A percentile compares a stretch with the other conserved stretches of the same genome.
These are phyloP conservation scores for Wickerhamomyces rabaulensis DNA, from an alignment of 805 yeast genomes.

Conservation along the genomic window DNA sequence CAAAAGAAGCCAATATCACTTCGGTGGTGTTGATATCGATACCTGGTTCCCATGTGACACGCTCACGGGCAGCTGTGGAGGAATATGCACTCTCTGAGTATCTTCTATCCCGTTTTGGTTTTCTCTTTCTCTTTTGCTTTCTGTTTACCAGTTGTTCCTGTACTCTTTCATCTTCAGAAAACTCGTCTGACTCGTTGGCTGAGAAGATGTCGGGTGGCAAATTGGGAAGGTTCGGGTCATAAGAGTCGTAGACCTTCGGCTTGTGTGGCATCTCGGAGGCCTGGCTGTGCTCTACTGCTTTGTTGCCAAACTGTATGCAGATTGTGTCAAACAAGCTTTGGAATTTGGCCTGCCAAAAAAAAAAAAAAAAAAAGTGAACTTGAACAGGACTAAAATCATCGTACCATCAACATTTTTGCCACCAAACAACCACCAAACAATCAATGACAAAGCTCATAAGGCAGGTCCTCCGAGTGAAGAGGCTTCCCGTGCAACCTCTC, in stretches of 20 bases:
- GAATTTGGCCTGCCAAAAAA: no score
- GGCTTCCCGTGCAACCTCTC: not conserved
- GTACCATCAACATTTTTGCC: no score
- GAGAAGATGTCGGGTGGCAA: constrained; percentile 26
- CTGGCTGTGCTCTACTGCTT: no score
- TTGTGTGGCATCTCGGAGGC: not conserved
- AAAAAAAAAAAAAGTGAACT: no score
- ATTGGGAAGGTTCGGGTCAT: constrained; percentile 36
- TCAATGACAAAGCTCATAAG: not conserved
- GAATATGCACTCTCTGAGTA: constrained; percentile 34
- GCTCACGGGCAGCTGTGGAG: constrained; percentile 29
- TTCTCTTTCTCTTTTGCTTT: constrained; percentile 6
- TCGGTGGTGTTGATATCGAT: constrained; percentile 45
- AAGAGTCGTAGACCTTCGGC: constrained; percentile 30
- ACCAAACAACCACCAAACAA: not conserved
- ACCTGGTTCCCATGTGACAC: constrained; percentile 59
- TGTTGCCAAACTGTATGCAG: no score
- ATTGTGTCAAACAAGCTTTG: not conserved
- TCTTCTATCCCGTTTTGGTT: constrained; percentile 15
- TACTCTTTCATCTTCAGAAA: constrained; percentile 12
- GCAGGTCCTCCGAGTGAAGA: not conserved
- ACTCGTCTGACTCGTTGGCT: constrained; percentile 21
- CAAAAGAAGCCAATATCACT: constrained; percentile 45
- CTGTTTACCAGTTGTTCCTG: not conserved
- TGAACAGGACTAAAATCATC: no score